Evolutionary conservation across 2,329 filamentous ascomycete species (phyloP), one percentile per base, ranked within the genome.

Genomic region (Nemania diffusa): DNA sequence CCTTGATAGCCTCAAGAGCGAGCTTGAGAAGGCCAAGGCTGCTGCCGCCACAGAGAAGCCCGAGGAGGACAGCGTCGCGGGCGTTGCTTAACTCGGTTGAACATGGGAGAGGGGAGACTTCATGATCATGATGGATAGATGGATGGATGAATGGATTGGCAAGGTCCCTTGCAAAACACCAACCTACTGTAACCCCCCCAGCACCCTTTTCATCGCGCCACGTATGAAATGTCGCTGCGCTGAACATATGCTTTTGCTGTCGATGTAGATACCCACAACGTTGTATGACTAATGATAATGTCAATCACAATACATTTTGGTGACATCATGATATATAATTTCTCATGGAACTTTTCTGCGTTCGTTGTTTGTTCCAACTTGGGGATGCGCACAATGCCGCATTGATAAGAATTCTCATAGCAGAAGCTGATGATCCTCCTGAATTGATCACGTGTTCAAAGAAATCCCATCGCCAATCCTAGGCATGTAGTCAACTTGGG

Each of bases 221-320:
- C 59, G 69, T 67, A 67, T 69, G 63, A 63, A 68, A 57, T n/a
- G 55, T 48, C 56, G 46, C 58, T 50, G 34, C 34, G 62, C 64
- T 58, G 40, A 37, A 61, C 57, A 50, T 60, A 51, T 69, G 50
- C 60, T 62, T 66, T 65, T 61, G 56, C 57, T 58, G 68, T 65
- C 62, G 40, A 69, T 70, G 65, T 70, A 72, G 70, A 70, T 69
- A 71, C 69, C 67, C 68, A 51, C 48, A 67, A 69, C 61, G 57
- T 71, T 68, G 66, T 67, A 71, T 66, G 69, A 72, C 64, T 75
- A 73, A 75, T 75, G 70, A 72, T 75, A 74, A 76, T 74, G 72
- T 66, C 64, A 65, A 55, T 50, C 46, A 40, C 34, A 40, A 40
- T 40, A 13, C 5, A 15, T 40, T 40, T 40, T 40, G 34, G 9